Evolutionary conservation across 306 rosid genomes (phyloP).

Genomic region (Dryas octopetala): DNA sequence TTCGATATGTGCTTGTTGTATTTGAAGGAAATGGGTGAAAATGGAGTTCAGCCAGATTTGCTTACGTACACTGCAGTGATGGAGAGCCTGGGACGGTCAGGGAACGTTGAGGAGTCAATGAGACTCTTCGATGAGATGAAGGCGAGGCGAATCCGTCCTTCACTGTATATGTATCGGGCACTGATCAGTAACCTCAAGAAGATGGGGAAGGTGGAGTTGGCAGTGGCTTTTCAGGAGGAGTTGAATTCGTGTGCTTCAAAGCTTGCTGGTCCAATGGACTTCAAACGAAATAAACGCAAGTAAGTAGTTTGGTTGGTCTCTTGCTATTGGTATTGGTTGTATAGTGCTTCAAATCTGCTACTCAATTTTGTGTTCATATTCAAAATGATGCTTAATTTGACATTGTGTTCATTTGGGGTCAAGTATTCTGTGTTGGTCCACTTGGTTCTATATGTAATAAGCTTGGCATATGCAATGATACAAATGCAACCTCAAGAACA

Average conservation of each 20-base stretch:
- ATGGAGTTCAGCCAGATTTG: slow-evolving; percentile 60
- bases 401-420: too few species aligned
- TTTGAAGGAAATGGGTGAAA: slow-evolving; percentile 68
- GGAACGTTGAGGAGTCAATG: slow-evolving; percentile 62
- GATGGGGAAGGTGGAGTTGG: slow-evolving; percentile 65
- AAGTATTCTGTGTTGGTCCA: background rate
- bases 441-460: background rate
- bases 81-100: slow-evolving; percentile 62
- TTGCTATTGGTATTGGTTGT: background rate
- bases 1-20: slow-evolving; percentile 47
- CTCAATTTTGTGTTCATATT: background rate
- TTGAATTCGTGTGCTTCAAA: slow-evolving; percentile 52
- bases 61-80: slow-evolving; percentile 73
- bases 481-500: background rate
- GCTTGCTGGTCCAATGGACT: slow-evolving; percentile 54
- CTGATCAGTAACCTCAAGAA: slow-evolving; percentile 50
- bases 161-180: slow-evolving; percentile 53
- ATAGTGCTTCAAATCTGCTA: background rate
- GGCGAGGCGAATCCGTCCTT: slow-evolving; percentile 54
- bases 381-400: background rate
- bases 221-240: slow-evolving; percentile 52
- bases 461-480: background rate
- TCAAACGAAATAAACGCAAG: slow-evolving; percentile 42
- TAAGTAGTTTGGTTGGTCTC: slow-evolving; percentile 12
- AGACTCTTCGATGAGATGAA: slow-evolving; percentile 68